phyloP scores from a whole-genome alignment of 345 rosid genomes.

The Melaleuca alternifolia region DNA sequence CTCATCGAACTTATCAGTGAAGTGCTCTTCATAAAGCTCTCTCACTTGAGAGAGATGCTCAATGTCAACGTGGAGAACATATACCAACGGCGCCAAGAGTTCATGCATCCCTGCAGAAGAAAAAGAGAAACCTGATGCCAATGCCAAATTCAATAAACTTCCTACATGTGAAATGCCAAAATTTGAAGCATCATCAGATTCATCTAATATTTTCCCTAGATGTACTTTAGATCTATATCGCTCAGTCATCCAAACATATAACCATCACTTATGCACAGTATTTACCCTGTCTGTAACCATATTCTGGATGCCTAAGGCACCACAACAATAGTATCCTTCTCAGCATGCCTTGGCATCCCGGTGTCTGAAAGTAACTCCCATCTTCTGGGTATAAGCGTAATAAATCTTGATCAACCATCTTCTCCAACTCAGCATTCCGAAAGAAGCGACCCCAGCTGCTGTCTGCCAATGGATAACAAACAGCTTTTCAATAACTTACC shows the following conservation, averaged over 20 bases:
- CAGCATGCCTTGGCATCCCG: constrained; percentile 92
- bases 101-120: constrained; percentile 79
- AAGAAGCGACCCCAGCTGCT: constrained; percentile 96
- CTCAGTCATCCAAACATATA: background rate
- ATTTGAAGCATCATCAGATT: background rate
- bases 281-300: constrained; percentile 81
- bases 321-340: constrained; percentile 82
- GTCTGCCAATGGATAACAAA: constrained; percentile 26
- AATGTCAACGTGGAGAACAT: constrained; percentile 85
- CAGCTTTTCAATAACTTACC: background rate
- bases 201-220: background rate
- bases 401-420: constrained; percentile 87
- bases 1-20: constrained; percentile 82
- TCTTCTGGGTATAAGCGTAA: constrained; percentile 93
- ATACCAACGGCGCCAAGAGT: constrained; percentile 86
- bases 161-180: background rate
- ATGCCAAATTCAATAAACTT: background rate
- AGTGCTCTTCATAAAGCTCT: constrained; percentile 69
- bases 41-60: constrained; percentile 77
- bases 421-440: constrained; percentile 89
- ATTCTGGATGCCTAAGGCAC: constrained; percentile 91
- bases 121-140: background rate
- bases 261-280: background rate
- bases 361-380: constrained; percentile 87
- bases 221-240: background rate